These are phyloP conservation scores for Lathyrus tuberosus DNA, from an alignment of 306 rosid species.

Conservation along the genomic window DNA sequence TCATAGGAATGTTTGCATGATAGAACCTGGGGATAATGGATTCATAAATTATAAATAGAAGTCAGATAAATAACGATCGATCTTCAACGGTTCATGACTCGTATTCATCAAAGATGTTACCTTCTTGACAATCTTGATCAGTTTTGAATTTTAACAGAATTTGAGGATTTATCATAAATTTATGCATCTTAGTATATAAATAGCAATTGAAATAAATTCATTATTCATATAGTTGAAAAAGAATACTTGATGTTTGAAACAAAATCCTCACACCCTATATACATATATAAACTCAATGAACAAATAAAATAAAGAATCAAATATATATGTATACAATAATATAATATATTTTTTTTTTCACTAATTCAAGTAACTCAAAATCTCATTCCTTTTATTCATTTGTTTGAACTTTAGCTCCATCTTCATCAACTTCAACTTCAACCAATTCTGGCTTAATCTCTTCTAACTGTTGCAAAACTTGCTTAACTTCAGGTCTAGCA, in stretches of 20 bases:
- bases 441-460: conserved; percentile 68
- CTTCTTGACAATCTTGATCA: too few relatives aligned
- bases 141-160: too few relatives aligned
- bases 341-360: conserved; percentile 19
- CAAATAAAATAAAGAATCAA: conserved; percentile 51
- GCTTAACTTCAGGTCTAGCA: conserved; percentile 80
- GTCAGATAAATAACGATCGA: too few relatives aligned
- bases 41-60: too few relatives aligned
- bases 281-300: conserved; percentile 29
- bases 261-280: conserved; percentile 34
- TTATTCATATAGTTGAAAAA: conserved; percentile 38
- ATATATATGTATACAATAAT: conserved; percentile 13
- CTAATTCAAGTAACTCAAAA: conserved; percentile 21
- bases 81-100: too few relatives aligned
- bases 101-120: too few relatives aligned
- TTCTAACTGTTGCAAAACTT: conserved; percentile 74
- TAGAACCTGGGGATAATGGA: too few relatives aligned
- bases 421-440: conserved; percentile 52
- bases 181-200: not conserved
- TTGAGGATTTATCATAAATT: too few relatives aligned
- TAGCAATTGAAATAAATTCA: conserved; percentile 39
- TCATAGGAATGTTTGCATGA: too few relatives aligned
- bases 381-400: conserved; percentile 35
- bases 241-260: conserved; percentile 39
- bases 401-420: conserved; percentile 42